These are phyloP conservation scores for Cotoneaster glaucophyllus DNA, from an alignment of 306 rosid genomes.

Conservation along the genomic window DNA sequence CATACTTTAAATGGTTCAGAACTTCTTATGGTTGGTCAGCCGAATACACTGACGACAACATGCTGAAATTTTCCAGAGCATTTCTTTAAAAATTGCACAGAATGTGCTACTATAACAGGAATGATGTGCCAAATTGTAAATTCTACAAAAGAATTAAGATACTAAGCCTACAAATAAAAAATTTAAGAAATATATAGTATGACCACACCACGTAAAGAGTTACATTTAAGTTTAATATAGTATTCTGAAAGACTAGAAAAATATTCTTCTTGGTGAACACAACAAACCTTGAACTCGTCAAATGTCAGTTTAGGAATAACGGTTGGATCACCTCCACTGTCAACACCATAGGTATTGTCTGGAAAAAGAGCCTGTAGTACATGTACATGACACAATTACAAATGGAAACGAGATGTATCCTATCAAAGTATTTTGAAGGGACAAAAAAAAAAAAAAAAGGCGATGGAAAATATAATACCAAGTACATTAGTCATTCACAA, in stretches of 20 bases:
- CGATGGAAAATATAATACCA: not conserved
- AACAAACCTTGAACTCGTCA: slow-evolving; percentile 82
- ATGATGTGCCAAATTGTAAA: not conserved
- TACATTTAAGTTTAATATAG: not conserved
- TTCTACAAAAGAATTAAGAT: not conserved
- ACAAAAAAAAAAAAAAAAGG: not conserved
- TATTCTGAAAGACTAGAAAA: not conserved
- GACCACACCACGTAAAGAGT: not conserved
- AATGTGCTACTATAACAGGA: not conserved
- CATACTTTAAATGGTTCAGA: not conserved
- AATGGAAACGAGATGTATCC: not conserved
- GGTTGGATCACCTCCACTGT: slow-evolving; percentile 95
- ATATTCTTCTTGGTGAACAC: not conserved
- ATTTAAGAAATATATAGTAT: not conserved
- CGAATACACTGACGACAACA: not conserved
- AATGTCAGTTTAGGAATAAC: slow-evolving; percentile 85
- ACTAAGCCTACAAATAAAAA: not conserved
- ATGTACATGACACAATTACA: slow-evolving; percentile 10
- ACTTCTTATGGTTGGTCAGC: not conserved
- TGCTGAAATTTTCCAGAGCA: not conserved
- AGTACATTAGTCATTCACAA: not conserved
- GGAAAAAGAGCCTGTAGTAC: slow-evolving; percentile 84
- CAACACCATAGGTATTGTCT: slow-evolving; percentile 89
- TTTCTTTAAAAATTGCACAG: not conserved
- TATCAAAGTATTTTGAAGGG: not conserved